Conservation (phyloP, 169 alveolate genomes). For the Babesia divergens region DNA sequence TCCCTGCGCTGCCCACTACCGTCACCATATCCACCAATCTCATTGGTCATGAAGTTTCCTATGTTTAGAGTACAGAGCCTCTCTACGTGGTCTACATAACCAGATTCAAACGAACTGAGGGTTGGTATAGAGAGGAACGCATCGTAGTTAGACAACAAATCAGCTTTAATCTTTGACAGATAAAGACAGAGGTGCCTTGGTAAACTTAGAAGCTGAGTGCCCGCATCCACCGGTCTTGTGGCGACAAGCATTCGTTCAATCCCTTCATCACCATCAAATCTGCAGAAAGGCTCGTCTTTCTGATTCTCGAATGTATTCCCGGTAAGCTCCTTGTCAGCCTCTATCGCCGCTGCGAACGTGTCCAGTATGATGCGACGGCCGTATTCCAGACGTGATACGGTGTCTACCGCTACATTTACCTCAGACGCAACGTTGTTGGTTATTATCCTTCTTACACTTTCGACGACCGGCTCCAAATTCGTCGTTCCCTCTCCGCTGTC, state of each 20-base stretch:
- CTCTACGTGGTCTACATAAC: background rate
- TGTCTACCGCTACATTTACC: background rate
- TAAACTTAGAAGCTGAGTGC: background rate
- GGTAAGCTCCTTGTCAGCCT: conserved; percentile 14
- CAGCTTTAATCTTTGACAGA: background rate
- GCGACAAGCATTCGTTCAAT: conserved; percentile 14
- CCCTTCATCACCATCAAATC: conserved; percentile 59
- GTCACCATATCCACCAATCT: background rate
- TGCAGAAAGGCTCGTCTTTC: background rate
- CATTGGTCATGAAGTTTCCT: conserved; percentile 8
- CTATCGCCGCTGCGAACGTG: conserved; percentile 28
- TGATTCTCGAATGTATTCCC: background rate
- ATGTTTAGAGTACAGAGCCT: background rate
- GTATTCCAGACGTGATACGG: conserved; percentile 30
- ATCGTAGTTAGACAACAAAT: background rate
- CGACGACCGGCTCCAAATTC: no score
- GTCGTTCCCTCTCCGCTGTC: no score
- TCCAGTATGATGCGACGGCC: conserved; percentile 16
- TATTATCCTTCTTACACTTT: no score
- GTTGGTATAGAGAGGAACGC: background rate
- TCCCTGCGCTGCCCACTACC: background rate
- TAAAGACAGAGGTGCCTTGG: conserved; percentile 7
- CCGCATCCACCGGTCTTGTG: background rate
- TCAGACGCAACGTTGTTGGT: no score
- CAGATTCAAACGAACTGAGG: background rate